phyloP scores from a whole-genome alignment of 768 basidiomycete genomes.

The Pisolithus orientalis region DNA sequence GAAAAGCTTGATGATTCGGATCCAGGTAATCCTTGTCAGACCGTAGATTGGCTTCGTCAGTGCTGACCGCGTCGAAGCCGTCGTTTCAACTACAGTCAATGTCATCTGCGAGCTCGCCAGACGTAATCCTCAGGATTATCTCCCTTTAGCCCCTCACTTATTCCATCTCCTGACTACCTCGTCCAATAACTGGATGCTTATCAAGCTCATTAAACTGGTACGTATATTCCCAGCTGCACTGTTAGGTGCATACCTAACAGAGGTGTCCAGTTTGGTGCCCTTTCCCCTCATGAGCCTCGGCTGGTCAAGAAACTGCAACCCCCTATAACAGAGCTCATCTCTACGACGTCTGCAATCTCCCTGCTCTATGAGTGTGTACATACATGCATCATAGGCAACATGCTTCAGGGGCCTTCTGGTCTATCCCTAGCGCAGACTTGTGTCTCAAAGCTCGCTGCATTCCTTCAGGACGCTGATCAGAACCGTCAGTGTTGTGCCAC shows the following conservation, averaged over 20 bases:
- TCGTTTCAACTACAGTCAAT: constrained; percentile 91
- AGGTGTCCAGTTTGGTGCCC: constrained; percentile 71
- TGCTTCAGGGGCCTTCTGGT: constrained; percentile 78
- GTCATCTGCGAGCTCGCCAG: constrained; percentile 90
- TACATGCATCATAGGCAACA: constrained; percentile 95
- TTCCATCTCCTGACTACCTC: constrained; percentile 92
- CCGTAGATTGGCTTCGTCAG: background rate
- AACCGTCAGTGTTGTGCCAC: constrained; percentile 61
- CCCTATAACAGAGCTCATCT: constrained; percentile 92
- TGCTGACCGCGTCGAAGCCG: constrained; percentile 43
- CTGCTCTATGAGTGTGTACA: constrained; percentile 97
- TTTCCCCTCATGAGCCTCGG: constrained; percentile 89
- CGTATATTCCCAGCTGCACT: constrained; percentile 12
- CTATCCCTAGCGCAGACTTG: constrained; percentile 79
- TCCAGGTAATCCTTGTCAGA: constrained; percentile 37
- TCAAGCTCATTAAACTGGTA: constrained; percentile 96
- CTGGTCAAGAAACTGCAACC: constrained; percentile 91
- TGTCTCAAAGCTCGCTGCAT: constrained; percentile 88
- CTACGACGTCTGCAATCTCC: constrained; percentile 92
- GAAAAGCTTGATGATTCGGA: constrained; percentile 81
- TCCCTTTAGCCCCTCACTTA: constrained; percentile 84
- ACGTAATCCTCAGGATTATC: constrained; percentile 70
- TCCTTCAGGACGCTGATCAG: constrained; percentile 90
- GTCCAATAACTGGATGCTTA: constrained; percentile 99
- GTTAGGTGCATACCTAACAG: background rate